Percentiles rank a stretch among this genome's conserved stretches.
Conservation (phyloP, 2,329 filamentous ascomycete species). For the Trichophyton simii region DNA sequence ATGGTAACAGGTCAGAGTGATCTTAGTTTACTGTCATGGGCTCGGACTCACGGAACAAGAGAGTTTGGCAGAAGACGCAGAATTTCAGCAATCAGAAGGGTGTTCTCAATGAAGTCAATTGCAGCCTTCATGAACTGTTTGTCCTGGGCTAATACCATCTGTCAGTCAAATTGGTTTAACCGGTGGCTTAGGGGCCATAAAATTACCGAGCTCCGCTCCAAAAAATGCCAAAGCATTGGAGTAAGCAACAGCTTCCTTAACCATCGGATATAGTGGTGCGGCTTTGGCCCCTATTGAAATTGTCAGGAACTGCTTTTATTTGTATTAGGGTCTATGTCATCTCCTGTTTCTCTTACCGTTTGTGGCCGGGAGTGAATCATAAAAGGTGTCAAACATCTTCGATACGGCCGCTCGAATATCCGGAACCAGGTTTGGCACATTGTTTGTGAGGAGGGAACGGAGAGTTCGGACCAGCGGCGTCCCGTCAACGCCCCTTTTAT, state of each 20-base stretch:
- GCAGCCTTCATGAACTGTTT: not conserved
- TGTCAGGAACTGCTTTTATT: not conserved
- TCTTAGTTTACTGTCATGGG: not conserved
- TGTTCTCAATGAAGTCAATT: not conserved
- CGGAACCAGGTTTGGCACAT: not conserved
- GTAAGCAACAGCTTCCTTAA: not conserved
- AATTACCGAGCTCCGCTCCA: not conserved
- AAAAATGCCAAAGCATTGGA: not conserved
- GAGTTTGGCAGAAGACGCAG: not conserved
- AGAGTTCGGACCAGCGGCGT: not conserved
- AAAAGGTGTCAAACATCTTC: not conserved
- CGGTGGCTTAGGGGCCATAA: not conserved
- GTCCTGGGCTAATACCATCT: not conserved
- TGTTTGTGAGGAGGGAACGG: not conserved
- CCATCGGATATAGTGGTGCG: not conserved
- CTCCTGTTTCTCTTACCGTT: not conserved
- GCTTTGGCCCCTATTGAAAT: not conserved
- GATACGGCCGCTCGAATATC: not conserved
- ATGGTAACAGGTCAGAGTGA: not conserved
- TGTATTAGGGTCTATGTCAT: not conserved
- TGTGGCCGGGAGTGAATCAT: not conserved
- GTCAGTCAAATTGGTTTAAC: not conserved
- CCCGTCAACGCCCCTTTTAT: not conserved
- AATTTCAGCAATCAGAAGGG: not conserved
- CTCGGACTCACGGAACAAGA: not conserved